Percentiles rank a stretch among this genome's conserved stretches.
Evolutionary conservation across 148 eudicot genomes (phyloP).

Genomic region (Hydrangea macrophylla): DNA sequence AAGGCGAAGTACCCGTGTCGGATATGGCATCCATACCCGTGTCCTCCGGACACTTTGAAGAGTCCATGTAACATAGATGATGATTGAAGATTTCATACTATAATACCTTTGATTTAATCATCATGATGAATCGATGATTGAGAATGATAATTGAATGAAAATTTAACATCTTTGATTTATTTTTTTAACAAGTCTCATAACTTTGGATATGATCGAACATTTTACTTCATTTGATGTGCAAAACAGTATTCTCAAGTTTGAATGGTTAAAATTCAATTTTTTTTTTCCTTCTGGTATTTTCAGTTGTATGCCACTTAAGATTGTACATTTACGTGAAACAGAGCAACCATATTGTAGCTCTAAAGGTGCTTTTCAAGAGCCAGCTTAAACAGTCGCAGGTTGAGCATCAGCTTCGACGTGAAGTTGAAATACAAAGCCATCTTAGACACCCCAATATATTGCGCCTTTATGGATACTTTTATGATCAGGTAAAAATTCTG

Average conservation of each 20-base stretch:
- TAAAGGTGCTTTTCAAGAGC: conserved; percentile 86
- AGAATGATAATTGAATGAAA: no score
- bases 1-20: no score
- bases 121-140: no score
- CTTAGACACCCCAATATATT: conserved; percentile 91
- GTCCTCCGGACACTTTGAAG: no score
- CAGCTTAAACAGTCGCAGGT: conserved; percentile 93
- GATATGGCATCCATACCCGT: no score
- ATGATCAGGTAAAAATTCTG: conserved; percentile 71
- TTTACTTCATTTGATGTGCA: background rate
- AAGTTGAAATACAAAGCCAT: conserved; percentile 98
- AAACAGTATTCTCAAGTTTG: background rate
- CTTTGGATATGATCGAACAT: background rate
- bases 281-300: background rate
- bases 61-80: no score
- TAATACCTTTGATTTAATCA: no score
- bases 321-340: conserved; percentile 32
- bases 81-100: background rate
- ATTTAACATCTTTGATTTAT: background rate
- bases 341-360: conserved; percentile 92
- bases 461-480: conserved; percentile 91
- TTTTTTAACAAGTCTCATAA: no score
- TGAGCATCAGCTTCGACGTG: conserved; percentile 94
- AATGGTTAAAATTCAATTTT: background rate
- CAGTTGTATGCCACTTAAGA: background rate